phyloP scores from a whole-genome alignment of 306 rosid species.

The Glycyrrhiza uralensis region DNA sequence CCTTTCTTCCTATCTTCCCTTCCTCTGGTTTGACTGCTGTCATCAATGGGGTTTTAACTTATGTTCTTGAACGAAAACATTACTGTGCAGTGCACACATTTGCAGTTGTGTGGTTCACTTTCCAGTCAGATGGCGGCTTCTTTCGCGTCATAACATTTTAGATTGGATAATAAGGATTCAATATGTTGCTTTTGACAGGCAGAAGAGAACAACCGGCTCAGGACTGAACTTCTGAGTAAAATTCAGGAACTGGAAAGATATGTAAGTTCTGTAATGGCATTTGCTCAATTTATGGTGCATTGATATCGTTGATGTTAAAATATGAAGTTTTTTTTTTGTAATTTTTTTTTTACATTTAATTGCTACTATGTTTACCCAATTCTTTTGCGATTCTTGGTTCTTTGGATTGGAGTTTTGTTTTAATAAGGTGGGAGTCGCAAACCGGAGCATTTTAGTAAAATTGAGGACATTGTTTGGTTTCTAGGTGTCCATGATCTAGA shows the following conservation, averaged over 20 bases:
- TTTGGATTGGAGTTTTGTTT: background rate
- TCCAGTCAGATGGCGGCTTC: conserved; percentile 1
- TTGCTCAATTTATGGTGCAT: background rate
- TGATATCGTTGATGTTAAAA: background rate
- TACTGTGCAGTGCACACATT: background rate
- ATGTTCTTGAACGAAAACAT: background rate
- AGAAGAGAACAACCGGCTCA: conserved; percentile 72
- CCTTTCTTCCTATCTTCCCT: background rate
- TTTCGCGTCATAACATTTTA: conserved; percentile 4
- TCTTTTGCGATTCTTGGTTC: background rate
- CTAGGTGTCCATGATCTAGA: background rate
- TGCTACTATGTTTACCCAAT: background rate
- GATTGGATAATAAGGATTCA: conserved; percentile 20
- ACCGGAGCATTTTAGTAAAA: background rate
- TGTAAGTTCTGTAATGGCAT: conserved; percentile 44
- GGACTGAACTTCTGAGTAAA: conserved; percentile 65
- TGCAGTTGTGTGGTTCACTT: conserved; percentile 8
- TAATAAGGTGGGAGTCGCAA: background rate
- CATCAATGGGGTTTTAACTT: background rate
- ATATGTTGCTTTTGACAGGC: conserved; percentile 43
- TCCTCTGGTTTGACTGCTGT: background rate
- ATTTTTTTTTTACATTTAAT: background rate
- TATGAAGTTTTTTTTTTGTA: background rate
- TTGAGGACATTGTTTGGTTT: background rate
- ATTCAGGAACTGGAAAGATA: conserved; percentile 59